phyloP scores from a whole-genome alignment of 1,284 basidiomycete species.

The Leccinum fuscescens region DNA sequence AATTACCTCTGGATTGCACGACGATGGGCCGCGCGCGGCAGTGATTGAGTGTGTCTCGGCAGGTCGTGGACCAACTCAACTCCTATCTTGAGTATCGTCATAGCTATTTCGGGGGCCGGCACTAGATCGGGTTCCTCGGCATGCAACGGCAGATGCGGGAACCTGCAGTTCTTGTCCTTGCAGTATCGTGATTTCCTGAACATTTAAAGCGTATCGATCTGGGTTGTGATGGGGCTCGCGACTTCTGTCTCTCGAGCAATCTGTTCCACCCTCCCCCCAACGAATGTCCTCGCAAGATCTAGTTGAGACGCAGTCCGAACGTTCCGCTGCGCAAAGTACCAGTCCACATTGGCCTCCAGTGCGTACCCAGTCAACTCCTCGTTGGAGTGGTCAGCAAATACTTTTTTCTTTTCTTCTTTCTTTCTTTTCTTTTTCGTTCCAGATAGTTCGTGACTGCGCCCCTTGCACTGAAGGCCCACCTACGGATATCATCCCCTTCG shows the following conservation, averaged over 20 bases:
- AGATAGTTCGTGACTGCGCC: not conserved
- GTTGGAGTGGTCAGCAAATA: not conserved
- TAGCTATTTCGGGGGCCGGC: no score
- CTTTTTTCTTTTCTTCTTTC: not conserved
- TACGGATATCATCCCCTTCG: not conserved
- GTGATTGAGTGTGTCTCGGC: not conserved
- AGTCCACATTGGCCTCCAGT: not conserved
- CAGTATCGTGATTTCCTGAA: conserved; percentile 6
- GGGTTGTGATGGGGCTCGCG: conserved; percentile 1
- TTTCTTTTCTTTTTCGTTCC: not conserved
- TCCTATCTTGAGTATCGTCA: not conserved
- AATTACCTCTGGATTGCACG: not conserved
- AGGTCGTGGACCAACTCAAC: not conserved
- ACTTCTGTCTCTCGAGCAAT: not conserved
- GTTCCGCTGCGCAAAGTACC: not conserved
- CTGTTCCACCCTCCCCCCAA: not conserved
- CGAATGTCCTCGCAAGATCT: conserved; percentile 6
- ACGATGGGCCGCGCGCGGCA: not conserved
- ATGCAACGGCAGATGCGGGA: not conserved
- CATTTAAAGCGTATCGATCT: conserved; percentile 16
- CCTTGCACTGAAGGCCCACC: not conserved
- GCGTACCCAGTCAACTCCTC: not conserved
- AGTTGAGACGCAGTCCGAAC: not conserved
- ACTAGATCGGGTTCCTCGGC: no score
- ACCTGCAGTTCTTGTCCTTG: conserved; percentile 1